Evolutionary conservation across 1,284 basidiomycete species (phyloP), one percentile per base, ranked within the genome.

Genomic region (Takashimella koratensis): DNA sequence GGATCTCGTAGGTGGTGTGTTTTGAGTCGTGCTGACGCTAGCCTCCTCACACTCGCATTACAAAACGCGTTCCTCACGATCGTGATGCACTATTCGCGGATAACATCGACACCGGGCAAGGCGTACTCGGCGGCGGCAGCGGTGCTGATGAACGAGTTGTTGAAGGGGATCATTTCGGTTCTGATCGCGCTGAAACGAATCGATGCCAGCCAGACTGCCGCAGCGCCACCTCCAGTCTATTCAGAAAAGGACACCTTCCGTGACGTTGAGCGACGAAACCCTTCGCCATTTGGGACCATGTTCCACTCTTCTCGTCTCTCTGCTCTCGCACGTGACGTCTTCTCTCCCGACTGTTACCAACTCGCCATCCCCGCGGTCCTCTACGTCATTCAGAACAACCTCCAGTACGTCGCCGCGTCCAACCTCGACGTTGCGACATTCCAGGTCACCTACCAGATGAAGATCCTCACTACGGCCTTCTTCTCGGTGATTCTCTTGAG

Each of bases 391-490:
- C 94, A 98, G 78, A 97, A 97, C 80, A 93, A 92, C 75, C 81
- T 98, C 41, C 94, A 97, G 75, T 97, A 92, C 76, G 87, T 95
- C 55, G 94, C 94, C 13, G 88, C 89, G 22, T 86, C 87, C 53
- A 96, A 97, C 73, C 82, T 98, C 54, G 89, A 92, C 56, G 91
- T 90, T 20, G 91, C 94, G 12, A 94, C 93, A 19, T 98, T 97
- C 78, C 75, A 76, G 57, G 78, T 94, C 68, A 90, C 88, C 51
- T 95, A 95, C 76, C 91, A 95, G 76, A 93, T 94, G 90, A 95
- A 97, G 79, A 96, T 98, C 65, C 84, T 98, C 58, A 97, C 94
- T 24, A 98, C 94, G 11, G 94, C 94, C 13, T 88, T 86, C 44
- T 97, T 95, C 76, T 94, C 90, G 40, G 93, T 97, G 55, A 70